These are phyloP conservation scores for Parastagonospora nodorum DNA, from an alignment of 2,329 filamentous ascomycete genomes.

Conservation along the genomic window DNA sequence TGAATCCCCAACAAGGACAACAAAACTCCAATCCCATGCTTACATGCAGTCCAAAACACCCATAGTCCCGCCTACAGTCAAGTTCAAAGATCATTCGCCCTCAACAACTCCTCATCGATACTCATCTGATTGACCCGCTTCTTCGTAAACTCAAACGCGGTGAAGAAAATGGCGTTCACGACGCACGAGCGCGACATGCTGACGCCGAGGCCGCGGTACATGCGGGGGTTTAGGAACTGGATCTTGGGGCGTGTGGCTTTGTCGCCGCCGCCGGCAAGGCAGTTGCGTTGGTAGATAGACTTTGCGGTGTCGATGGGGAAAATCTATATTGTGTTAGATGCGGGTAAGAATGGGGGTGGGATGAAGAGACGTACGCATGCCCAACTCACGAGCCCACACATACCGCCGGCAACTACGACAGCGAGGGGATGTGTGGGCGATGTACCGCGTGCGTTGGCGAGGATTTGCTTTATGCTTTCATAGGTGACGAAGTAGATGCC, in stretches of 20 bases:
- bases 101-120: conserved; percentile 44
- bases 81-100: conserved; percentile 24
- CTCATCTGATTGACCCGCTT: conserved; percentile 55
- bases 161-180: conserved; percentile 90
- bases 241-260: conserved; percentile 67
- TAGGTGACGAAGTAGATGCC: conserved; percentile 89
- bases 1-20: too few relatives aligned
- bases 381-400: conserved; percentile 86
- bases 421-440: conserved; percentile 79
- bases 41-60: background rate
- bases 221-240: conserved; percentile 74
- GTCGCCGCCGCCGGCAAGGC: conserved; percentile 70
- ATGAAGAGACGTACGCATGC: conserved; percentile 64
- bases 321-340: conserved; percentile 45
- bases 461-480: conserved; percentile 81
- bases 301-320: conserved; percentile 78
- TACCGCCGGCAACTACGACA: conserved; percentile 76
- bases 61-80: background rate
- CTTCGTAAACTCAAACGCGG: conserved; percentile 83
- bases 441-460: conserved; percentile 74
- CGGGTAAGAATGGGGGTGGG: background rate
- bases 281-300: conserved; percentile 83
- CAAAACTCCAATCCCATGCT: too few relatives aligned
- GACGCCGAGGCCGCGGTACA: conserved; percentile 81
- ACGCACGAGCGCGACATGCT: conserved; percentile 82